A percentile compares a stretch with the other conserved stretches of the same genome.
Evolutionary conservation across 768 basidiomycete species (phyloP).

Genomic region (Podaxis carcinomalis): DNA sequence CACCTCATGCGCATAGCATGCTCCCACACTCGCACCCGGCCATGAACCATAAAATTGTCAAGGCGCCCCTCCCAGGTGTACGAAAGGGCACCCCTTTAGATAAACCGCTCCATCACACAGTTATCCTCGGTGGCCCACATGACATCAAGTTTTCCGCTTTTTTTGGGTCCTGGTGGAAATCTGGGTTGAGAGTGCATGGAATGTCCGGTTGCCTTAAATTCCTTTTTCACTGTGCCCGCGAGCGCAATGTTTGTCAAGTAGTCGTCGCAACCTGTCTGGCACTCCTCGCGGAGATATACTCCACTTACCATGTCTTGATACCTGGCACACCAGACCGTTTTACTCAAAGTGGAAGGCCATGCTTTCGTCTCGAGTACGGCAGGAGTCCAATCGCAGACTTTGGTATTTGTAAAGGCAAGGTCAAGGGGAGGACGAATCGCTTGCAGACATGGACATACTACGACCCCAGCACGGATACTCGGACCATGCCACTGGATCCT

Average conservation of each 20-base stretch:
- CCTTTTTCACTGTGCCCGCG: constrained; percentile 21
- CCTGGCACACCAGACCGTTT: not conserved
- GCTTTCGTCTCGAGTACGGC: constrained; percentile 32
- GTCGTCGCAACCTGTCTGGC: constrained; percentile 27
- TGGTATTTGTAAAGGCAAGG: constrained; percentile 35
- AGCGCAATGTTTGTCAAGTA: constrained; percentile 31
- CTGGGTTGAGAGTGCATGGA: not conserved
- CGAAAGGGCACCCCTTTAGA: not conserved
- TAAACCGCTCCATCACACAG: not conserved
- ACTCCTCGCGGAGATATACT: constrained; percentile 34
- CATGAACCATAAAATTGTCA: constrained; percentile 23
- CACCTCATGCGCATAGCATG: constrained; percentile 10
- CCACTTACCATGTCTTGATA: not conserved
- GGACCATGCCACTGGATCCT: constrained; percentile 36
- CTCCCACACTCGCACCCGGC: constrained; percentile 16
- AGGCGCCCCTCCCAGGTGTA: constrained; percentile 17
- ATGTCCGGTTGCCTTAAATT: constrained; percentile 13
- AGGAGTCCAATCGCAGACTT: constrained; percentile 41
- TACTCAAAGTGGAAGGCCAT: not conserved
- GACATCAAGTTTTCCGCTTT: constrained; percentile 7
- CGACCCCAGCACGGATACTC: constrained; percentile 29
- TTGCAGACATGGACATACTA: constrained; percentile 1
- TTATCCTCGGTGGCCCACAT: constrained; percentile 26
- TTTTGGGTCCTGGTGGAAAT: not conserved
- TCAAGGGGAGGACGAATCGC: constrained; percentile 21